Evolutionary conservation across 148 eudicot species (phyloP).

Genomic region (Dianthus caryophyllus): DNA sequence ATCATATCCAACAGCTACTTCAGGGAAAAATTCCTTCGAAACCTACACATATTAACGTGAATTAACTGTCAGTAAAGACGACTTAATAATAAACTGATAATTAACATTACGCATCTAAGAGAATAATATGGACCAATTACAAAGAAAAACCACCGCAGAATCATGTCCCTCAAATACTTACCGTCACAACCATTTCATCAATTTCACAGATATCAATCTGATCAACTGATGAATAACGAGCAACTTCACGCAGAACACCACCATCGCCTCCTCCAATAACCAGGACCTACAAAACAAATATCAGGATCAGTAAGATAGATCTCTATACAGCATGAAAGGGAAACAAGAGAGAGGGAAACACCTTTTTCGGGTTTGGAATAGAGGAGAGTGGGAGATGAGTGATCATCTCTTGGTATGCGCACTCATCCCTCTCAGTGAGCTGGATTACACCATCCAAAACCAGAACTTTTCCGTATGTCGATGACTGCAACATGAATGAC

Average conservation of each 20-base stretch:
- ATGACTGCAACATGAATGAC: conserved; percentile 50
- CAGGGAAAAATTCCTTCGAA: too few relatives aligned
- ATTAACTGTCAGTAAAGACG: too few relatives aligned
- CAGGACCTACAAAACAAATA: conserved; percentile 53
- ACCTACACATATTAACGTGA: too few relatives aligned
- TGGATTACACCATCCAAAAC: conserved; percentile 96
- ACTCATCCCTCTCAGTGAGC: conserved; percentile 96
- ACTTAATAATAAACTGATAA: too few relatives aligned
- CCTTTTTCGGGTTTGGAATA: conserved; percentile 93
- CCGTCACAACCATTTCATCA: conserved; percentile 95
- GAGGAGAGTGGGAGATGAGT: conserved; percentile 90
- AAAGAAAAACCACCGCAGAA: neutral
- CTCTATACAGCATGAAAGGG: neutral
- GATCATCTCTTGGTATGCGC: too few relatives aligned
- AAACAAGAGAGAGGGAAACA: conserved; percentile 13
- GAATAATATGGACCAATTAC: conserved; percentile 59
- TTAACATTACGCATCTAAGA: too few relatives aligned
- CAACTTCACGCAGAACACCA: conserved; percentile 90
- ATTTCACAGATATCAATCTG: conserved; percentile 94
- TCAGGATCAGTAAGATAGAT: conserved; percentile 11
- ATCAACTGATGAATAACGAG: conserved; percentile 73
- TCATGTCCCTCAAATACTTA: conserved; percentile 29
- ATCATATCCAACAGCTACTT: too few relatives aligned
- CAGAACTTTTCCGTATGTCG: conserved; percentile 92
- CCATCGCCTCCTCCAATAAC: conserved; percentile 99